Evolutionary conservation across 352 stramenopile genomes (phyloP).

Genomic region (Pythium sukuiense): DNA sequence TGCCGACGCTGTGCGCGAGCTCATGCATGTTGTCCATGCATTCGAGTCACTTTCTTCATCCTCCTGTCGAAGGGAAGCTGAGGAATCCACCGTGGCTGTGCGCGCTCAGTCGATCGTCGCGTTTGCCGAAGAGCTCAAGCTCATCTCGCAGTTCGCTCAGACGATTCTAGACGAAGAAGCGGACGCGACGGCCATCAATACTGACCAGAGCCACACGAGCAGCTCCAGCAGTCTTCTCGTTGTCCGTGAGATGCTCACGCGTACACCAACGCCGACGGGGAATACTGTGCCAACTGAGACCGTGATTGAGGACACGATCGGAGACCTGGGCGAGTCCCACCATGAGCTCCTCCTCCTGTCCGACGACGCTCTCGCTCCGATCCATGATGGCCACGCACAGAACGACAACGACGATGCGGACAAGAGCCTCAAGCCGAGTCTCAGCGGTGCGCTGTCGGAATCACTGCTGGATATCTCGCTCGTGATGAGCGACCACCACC

Average conservation of each 20-base stretch:
- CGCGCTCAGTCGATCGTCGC: slow-evolving; percentile 35
- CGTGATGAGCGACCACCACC: slow-evolving; percentile 75
- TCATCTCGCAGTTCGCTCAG: slow-evolving; percentile 61
- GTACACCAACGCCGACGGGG: slow-evolving; percentile 33
- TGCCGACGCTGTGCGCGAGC: slow-evolving; percentile 15
- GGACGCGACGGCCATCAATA: slow-evolving; percentile 17
- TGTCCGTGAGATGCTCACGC: slow-evolving; percentile 27
- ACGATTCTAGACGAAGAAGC: slow-evolving; percentile 55
- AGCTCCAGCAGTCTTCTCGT: slow-evolving; percentile 43
- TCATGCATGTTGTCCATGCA: slow-evolving; percentile 19
- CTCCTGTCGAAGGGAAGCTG: neutral
- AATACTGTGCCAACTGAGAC: neutral
- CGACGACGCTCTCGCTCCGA: slow-evolving; percentile 19
- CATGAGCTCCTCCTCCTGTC: slow-evolving; percentile 13
- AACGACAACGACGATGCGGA: neutral
- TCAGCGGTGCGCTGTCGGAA: slow-evolving; percentile 36
- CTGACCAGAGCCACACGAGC: slow-evolving; percentile 38
- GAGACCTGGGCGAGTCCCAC: slow-evolving; percentile 19
- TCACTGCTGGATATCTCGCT: slow-evolving; percentile 73
- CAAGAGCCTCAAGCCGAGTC: neutral
- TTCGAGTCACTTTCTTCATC: slow-evolving; percentile 23
- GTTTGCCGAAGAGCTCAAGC: slow-evolving; percentile 62
- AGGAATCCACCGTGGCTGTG: neutral
- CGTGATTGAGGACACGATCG: neutral
- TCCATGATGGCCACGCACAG: neutral